Evolutionary conservation across 164 flowering plant genomes (phyloP).

Genomic region (Kalanchoe fedtschenkoi): DNA sequence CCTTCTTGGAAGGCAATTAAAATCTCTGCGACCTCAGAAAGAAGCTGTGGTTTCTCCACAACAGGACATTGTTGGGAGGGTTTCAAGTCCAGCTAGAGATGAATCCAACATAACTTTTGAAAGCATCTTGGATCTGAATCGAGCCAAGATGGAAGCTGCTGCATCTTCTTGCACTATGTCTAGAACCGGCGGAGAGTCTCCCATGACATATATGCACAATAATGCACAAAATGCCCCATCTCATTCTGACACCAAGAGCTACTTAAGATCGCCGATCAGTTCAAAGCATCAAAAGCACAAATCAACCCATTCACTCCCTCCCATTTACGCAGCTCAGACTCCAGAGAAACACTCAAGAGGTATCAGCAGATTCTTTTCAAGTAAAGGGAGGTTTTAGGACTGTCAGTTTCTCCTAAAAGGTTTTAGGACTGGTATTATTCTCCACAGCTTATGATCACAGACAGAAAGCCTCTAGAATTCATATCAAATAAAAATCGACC

Average conservation of each 20-base stretch:
- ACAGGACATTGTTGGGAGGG: conserved; percentile 27
- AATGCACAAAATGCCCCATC: conserved; percentile 31
- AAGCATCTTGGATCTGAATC: conserved; percentile 22
- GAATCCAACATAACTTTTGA: not conserved
- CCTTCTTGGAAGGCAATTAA: conserved; percentile 81
- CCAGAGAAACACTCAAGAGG: conserved; percentile 67
- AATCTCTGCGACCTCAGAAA: conserved; percentile 55
- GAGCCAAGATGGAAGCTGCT: conserved; percentile 31
- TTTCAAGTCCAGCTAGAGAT: not conserved
- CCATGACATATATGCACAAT: conserved; percentile 20
- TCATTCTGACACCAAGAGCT: conserved; percentile 27
- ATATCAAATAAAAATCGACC: not conserved
- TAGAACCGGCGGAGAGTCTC: conserved; percentile 41
- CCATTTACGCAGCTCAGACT: conserved; percentile 41
- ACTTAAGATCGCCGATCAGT: conserved; percentile 42
- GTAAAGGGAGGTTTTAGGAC: conserved; percentile 47
- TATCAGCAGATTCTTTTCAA: conserved; percentile 83
- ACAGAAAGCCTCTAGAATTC: no score
- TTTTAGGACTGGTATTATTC: no score
- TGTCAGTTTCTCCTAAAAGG: no score
- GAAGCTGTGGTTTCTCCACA: conserved; percentile 36
- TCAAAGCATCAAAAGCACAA: conserved; percentile 37
- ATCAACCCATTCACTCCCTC: conserved; percentile 44
- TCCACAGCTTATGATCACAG: no score
- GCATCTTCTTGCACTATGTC: conserved; percentile 14